Evolutionary conservation across 192 early-diverging fungal species (phyloP).

Genomic region (Helicostylum pulchrum): DNA sequence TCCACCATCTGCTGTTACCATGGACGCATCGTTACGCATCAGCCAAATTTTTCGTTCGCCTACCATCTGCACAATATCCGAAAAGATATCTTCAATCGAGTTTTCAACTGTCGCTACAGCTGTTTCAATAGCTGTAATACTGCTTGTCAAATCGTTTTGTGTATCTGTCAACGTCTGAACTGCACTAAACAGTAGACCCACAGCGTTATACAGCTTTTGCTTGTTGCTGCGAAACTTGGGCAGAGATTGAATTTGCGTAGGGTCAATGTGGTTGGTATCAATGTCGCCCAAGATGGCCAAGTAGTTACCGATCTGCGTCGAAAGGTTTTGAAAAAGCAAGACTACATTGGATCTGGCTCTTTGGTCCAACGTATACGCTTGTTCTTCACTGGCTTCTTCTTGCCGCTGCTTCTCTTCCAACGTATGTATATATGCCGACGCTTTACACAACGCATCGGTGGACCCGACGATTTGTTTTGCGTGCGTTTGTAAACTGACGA

Average conservation of each 20-base stretch:
- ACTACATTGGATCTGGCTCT: slow-evolving; percentile 18
- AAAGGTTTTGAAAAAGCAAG: slow-evolving; percentile 18
- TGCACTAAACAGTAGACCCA: slow-evolving; percentile 28
- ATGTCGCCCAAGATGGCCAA: slow-evolving; percentile 25
- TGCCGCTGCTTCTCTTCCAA: background rate
- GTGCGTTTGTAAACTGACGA: slow-evolving; percentile 26
- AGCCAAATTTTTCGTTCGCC: slow-evolving; percentile 20
- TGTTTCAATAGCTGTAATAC: slow-evolving; percentile 16
- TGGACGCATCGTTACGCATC: slow-evolving; percentile 10
- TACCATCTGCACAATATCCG: slow-evolving; percentile 27
- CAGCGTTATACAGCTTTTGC: slow-evolving; percentile 33
- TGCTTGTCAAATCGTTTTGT: background rate
- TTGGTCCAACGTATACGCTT: background rate
- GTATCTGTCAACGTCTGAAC: slow-evolving; percentile 28
- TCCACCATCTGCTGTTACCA: background rate
- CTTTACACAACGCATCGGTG: slow-evolving; percentile 25
- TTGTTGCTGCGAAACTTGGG: slow-evolving; percentile 22
- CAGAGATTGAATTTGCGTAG: slow-evolving; percentile 17
- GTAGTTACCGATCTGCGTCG: slow-evolving; percentile 27
- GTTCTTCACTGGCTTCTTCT: slow-evolving; percentile 10
- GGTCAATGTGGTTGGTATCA: slow-evolving; percentile 16
- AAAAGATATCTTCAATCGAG: slow-evolving; percentile 22
- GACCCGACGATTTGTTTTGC: slow-evolving; percentile 30
- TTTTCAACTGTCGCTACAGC: slow-evolving; percentile 15
- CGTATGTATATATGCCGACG: slow-evolving; percentile 18